These are phyloP conservation scores for Thalia dealbata DNA, from an alignment of 176 grass and related monocot genomes.

Conservation along the genomic window DNA sequence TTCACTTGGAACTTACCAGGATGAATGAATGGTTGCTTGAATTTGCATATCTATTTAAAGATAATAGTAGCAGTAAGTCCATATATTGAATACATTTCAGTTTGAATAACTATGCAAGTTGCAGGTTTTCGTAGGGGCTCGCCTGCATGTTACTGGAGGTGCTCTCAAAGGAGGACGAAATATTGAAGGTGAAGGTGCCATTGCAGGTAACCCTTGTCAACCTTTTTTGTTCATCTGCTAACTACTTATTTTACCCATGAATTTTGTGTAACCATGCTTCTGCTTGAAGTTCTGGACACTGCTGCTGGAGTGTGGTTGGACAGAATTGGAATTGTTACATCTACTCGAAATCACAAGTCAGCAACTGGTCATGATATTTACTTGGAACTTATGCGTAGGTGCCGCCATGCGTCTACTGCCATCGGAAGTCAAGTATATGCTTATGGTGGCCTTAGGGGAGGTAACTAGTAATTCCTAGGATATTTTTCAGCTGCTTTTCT, in stretches of 20 bases:
- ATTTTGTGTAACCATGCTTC: slow-evolving; percentile 8
- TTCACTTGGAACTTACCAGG: too few relatives aligned
- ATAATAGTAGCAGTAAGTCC: background rate
- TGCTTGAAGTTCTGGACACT: slow-evolving; percentile 83
- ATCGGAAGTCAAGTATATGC: slow-evolving; percentile 81
- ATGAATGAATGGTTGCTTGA: background rate
- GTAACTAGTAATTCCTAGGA: slow-evolving; percentile 27
- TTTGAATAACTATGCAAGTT: slow-evolving; percentile 34
- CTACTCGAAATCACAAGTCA: slow-evolving; percentile 55
- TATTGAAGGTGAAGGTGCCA: slow-evolving; percentile 83
- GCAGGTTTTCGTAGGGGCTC: slow-evolving; percentile 93
- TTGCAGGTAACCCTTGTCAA: slow-evolving; percentile 48
- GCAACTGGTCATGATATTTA: slow-evolving; percentile 66
- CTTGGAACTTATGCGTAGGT: slow-evolving; percentile 84
- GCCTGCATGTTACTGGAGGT: slow-evolving; percentile 97
- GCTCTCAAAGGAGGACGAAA: slow-evolving; percentile 88
- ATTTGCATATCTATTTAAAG: background rate
- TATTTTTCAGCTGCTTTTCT: too few relatives aligned
- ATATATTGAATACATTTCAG: slow-evolving; percentile 12
- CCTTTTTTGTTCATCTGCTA: background rate
- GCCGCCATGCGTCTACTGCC: slow-evolving; percentile 83
- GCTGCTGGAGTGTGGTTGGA: slow-evolving; percentile 99
- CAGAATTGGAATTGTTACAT: slow-evolving; percentile 88
- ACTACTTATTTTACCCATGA: background rate
- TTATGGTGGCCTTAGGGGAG: slow-evolving; percentile 88